These are phyloP conservation scores for Coemansia sp. DNA, from an alignment of 192 early-diverging fungal genomes.

Conservation along the genomic window DNA sequence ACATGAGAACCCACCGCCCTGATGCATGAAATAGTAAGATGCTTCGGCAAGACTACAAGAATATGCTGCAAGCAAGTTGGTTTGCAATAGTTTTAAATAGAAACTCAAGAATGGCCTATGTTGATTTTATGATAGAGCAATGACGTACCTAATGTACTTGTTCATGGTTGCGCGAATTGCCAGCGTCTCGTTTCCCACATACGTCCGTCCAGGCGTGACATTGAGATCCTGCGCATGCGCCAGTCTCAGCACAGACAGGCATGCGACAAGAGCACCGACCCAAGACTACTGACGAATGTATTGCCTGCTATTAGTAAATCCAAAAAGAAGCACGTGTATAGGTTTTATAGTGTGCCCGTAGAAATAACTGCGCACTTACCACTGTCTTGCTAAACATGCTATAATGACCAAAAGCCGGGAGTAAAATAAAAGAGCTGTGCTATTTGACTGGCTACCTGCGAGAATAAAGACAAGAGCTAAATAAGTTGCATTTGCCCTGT, in stretches of 20 bases:
- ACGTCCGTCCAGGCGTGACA: slow-evolving; percentile 38
- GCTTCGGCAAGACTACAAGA: slow-evolving; percentile 40
- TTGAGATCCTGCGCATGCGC: slow-evolving; percentile 28
- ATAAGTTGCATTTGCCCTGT: no score
- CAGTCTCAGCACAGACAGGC: neutral
- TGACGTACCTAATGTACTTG: slow-evolving; percentile 49
- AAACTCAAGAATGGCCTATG: no score
- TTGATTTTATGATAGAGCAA: neutral
- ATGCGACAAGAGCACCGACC: neutral
- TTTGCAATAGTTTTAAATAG: no score
- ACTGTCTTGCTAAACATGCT: neutral
- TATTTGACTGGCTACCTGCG: no score
- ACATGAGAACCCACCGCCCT: slow-evolving; percentile 36
- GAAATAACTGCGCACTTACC: neutral
- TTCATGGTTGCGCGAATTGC: slow-evolving; percentile 30
- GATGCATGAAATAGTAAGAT: slow-evolving; percentile 39
- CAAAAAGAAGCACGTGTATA: no score
- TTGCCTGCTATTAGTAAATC: no score
- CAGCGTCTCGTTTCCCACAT: slow-evolving; percentile 27
- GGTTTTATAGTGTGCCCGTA: no score
- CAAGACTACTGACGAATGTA: neutral
- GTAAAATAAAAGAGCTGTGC: neutral
- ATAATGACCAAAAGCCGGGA: neutral
- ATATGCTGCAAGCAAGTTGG: no score
- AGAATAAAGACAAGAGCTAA: no score